Base-by-base conservation (phyloP, 192 early-diverging fungal species). In the Gamsiella multidivaricata region DNA sequence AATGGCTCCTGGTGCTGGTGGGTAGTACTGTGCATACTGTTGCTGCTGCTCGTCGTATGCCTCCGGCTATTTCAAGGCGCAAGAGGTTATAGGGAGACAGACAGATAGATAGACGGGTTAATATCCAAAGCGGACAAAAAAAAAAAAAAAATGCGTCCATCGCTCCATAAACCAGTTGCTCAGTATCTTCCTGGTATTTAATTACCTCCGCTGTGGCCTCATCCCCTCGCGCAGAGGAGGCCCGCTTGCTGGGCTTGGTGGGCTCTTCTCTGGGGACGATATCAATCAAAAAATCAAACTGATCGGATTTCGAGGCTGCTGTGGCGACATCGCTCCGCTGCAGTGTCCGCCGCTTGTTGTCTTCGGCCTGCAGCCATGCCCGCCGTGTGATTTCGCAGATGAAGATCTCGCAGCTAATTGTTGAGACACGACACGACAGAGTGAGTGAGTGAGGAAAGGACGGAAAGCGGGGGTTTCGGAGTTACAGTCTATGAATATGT, bases 231-330 rank as follows among this genome's bases (percentile, higher is more conserved):
- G 55, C 36, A 0, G 65, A 47, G 0, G 74, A 56, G 4, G 47
- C 39, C 12, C 60, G 51, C 31, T 65, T 59, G 32, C 39, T 63
- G 0, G 41, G 22, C 52, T 79, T 79, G 17, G 70, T 28, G 5
- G 79, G 72, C 26, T 96, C 95, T 46, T 97, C 97, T 29, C 97
- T 82, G 8, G 97, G 97, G n/a, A 98, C 95, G 65, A 98, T 95
- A 67, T 98, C 97, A 65, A 98, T 98, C 69, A 98, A 82, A 69
- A 98, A 98, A 65, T 98, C 97, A 81, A 94, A 98, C 89, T 93
- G 92, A 70, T 98, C 97, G 32, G 91, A 89, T 61, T 92, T 90
- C 33, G 89, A 88, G n/a, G 96, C 88, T 1, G 97, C 97, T 39
- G 87, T 89, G 29, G 94, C 93, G 8, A 97, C 91, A 78, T 98